A percentile compares a stretch with the other conserved stretches of the same genome.
Evolutionary conservation across 2,329 filamentous ascomycete genomes (phyloP).

Genomic region (Paraconiothyrium brasiliense): DNA sequence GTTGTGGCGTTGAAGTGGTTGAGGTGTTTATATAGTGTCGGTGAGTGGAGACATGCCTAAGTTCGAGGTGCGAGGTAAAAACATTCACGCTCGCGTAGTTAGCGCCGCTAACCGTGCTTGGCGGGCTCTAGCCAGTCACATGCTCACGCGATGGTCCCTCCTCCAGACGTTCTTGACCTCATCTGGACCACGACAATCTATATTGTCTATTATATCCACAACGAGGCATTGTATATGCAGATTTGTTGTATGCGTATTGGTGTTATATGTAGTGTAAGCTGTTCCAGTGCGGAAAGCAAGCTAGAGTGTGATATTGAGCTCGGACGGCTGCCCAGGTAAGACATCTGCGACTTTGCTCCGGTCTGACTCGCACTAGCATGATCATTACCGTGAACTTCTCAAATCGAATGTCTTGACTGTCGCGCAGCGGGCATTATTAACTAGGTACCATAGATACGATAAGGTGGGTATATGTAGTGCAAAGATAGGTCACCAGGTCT

Average conservation of each 20-base stretch:
- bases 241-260: neutral
- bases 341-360: neutral
- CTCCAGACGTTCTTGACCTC: neutral
- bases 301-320: neutral
- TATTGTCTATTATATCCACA: neutral
- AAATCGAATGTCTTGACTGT: neutral
- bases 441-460: neutral
- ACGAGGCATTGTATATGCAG: neutral
- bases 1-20: slow-evolving; percentile 27
- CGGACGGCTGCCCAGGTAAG: neutral
- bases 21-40: slow-evolving; percentile 26
- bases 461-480: neutral
- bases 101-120: slow-evolving; percentile 40
- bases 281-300: neutral
- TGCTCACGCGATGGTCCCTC: slow-evolving; percentile 27
- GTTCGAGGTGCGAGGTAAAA: slow-evolving; percentile 46
- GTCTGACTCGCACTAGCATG: neutral
- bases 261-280: neutral
- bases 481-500: neutral
- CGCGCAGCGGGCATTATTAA: neutral
- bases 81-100: slow-evolving; percentile 52
- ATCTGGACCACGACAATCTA: neutral
- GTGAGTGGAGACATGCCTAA: slow-evolving; percentile 33
- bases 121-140: slow-evolving; percentile 40
- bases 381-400: neutral